These are phyloP conservation scores for Lagerstroemia speciosa DNA, from an alignment of 345 rosid genomes.

Conservation along the genomic window DNA sequence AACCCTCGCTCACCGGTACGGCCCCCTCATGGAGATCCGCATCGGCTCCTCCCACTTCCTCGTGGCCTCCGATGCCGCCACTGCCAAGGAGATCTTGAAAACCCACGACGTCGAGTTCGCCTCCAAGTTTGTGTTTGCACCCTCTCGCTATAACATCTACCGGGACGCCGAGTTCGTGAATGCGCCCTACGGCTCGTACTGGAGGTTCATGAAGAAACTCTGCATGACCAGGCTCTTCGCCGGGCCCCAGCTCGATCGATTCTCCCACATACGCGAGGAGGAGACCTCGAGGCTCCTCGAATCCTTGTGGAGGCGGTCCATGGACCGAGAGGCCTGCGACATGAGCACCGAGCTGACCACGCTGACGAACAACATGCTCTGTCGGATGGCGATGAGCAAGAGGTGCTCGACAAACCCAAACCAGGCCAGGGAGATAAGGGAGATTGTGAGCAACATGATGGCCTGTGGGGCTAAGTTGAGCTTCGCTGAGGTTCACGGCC, in stretches of 20 bases:
- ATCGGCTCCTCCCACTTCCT: constrained; percentile 29
- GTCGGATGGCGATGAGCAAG: constrained; percentile 53
- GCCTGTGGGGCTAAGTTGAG: constrained; percentile 25
- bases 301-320: constrained; percentile 19
- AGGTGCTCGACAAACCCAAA: constrained; percentile 22
- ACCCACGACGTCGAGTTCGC: constrained; percentile 45
- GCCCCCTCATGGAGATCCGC: constrained; percentile 46
- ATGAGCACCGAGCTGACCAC: constrained; percentile 33
- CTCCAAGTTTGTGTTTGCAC: constrained; percentile 45
- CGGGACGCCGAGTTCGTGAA: constrained; percentile 43
- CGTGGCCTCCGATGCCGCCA: constrained; percentile 37
- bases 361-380: constrained; percentile 39
- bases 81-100: constrained; percentile 40
- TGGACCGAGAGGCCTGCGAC: constrained; percentile 33
- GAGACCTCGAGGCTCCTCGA: constrained; percentile 35
- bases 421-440: constrained; percentile 40
- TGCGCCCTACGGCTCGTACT: constrained; percentile 50
- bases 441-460: constrained; percentile 24
- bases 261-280: constrained; percentile 37
- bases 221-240: constrained; percentile 51
- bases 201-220: constrained; percentile 70
- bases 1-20: constrained; percentile 38
- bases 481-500: constrained; percentile 30
- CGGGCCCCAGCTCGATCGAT: constrained; percentile 43
- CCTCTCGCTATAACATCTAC: constrained; percentile 42